A percentile compares a stretch with the other conserved stretches of the same genome.
Evolutionary conservation across 371 early-diverging fungal species (phyloP).

Genomic region (Apophysomyces elegans): DNA sequence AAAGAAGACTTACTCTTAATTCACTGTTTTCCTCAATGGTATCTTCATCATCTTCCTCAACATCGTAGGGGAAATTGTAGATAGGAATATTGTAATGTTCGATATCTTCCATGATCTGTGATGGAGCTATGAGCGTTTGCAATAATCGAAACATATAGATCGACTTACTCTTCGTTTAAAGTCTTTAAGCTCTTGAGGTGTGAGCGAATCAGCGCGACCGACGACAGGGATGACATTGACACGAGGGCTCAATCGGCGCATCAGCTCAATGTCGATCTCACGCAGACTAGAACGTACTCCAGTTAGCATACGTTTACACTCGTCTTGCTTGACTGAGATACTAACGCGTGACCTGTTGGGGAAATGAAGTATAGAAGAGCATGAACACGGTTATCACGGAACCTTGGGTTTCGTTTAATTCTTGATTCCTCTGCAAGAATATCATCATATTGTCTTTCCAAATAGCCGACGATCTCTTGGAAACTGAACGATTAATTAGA

Average conservation of each 20-base stretch:
- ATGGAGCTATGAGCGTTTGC: neutral
- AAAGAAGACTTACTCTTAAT: conserved; percentile 59
- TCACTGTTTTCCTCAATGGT: conserved; percentile 96
- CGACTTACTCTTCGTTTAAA: conserved; percentile 81
- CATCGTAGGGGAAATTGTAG: conserved; percentile 81
- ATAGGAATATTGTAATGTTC: conserved; percentile 92
- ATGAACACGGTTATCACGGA: conserved; percentile 98
- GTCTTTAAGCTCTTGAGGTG: conserved; percentile 72
- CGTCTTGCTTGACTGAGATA: conserved; percentile 1
- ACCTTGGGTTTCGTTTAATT: conserved; percentile 95
- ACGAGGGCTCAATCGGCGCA: conserved; percentile 89
- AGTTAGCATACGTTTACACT: neutral
- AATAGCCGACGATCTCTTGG: conserved; percentile 88
- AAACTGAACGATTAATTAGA: conserved; percentile 42
- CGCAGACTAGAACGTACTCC: conserved; percentile 65
- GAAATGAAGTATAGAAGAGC: conserved; percentile 96
- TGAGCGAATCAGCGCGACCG: conserved; percentile 80
- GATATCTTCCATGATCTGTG: conserved; percentile 88
- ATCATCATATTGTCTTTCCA: conserved; percentile 95
- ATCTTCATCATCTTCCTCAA: conserved; percentile 88
- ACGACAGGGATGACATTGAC: conserved; percentile 96
- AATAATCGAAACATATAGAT: neutral
- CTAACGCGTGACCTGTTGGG: conserved; percentile 94
- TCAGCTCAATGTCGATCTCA: conserved; percentile 97
- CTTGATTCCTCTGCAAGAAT: conserved; percentile 94